Conservation (phyloP, 495 filamentous ascomycete genomes). For the Talaromyces trachyspermus region DNA sequence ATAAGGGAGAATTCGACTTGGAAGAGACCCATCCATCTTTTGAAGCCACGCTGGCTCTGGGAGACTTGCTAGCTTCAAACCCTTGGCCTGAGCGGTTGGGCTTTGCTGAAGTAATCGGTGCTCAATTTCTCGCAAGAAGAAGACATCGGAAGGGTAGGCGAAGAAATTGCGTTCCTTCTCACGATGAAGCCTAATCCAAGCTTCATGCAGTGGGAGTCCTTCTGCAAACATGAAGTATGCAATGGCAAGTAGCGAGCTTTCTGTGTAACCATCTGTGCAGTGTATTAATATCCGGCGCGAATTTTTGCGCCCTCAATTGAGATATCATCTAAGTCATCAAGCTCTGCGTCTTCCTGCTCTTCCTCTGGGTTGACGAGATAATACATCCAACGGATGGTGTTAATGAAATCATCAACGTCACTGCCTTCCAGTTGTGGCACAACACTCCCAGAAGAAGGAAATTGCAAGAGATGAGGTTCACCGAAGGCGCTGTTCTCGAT, state of each 20-base stretch:
- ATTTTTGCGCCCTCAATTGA: constrained; percentile 33
- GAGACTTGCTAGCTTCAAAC: constrained; percentile 21
- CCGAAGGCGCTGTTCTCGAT: constrained; percentile 38
- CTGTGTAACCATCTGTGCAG: constrained; percentile 93
- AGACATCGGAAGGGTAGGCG: constrained; percentile 84
- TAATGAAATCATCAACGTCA: constrained; percentile 75
- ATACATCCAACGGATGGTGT: constrained; percentile 85
- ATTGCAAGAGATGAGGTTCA: constrained; percentile 61
- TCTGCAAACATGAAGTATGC: constrained; percentile 90
- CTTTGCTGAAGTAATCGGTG: constrained; percentile 58
- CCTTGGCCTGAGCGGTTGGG: constrained; percentile 20
- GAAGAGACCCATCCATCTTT: constrained; percentile 82
- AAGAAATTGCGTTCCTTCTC: constrained; percentile 87
- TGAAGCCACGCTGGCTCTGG: constrained; percentile 70
- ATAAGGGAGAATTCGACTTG: constrained; percentile 82
- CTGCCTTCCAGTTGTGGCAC: constrained; percentile 73
- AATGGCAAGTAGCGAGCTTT: constrained; percentile 77
- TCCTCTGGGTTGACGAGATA: constrained; percentile 57
- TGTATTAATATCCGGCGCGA: constrained; percentile 73
- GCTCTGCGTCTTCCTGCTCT: constrained; percentile 26
- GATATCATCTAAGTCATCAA: constrained; percentile 54
- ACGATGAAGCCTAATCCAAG: constrained; percentile 81
- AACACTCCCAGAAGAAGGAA: constrained; percentile 88
- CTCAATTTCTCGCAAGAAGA: constrained; percentile 67
- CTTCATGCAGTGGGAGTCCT: constrained; percentile 67